Percentiles rank a stretch among this genome's conserved stretches.
These are phyloP conservation scores for Trifolium fragiferum DNA, from an alignment of 306 rosid genomes.

Conservation along the genomic window DNA sequence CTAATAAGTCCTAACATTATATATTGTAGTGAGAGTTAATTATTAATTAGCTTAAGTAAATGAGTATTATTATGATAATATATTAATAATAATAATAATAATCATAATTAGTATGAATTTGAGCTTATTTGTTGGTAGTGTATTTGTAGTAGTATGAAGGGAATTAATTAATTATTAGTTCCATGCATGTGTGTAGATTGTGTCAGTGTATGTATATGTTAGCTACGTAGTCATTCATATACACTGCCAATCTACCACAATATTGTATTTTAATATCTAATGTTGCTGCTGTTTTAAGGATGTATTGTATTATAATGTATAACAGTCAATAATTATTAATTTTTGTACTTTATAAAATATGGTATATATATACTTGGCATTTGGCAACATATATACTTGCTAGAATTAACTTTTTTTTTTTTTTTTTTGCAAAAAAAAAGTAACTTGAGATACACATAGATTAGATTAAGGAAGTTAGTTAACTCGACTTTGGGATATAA, in stretches of 20 bases:
- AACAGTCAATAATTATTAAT: constrained; percentile 4
- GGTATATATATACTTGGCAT: background rate
- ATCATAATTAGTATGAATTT: constrained; percentile 4
- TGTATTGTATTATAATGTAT: background rate
- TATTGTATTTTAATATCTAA: background rate
- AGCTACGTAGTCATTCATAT: constrained; percentile 16
- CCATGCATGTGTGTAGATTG: constrained; percentile 10
- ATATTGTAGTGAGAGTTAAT: constrained; percentile 28
- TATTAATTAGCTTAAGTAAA: constrained; percentile 14
- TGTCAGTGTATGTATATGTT: constrained; percentile 4
- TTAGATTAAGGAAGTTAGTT: no score
- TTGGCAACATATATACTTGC: no score
- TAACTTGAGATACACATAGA: no score
- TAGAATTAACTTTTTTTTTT: no score
- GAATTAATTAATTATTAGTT: background rate
- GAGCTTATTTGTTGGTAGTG: background rate
- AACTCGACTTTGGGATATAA: no score
- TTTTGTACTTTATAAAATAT: background rate
- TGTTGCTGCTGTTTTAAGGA: background rate
- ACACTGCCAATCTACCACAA: constrained; percentile 8
- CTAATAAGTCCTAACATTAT: constrained; percentile 34
- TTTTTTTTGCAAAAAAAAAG: no score
- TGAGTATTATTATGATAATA: background rate
- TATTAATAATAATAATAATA: background rate
- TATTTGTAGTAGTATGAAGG: background rate